These are phyloP conservation scores for Pleomassaria siparia DNA, from an alignment of 2,329 filamentous ascomycete genomes.

Conservation along the genomic window DNA sequence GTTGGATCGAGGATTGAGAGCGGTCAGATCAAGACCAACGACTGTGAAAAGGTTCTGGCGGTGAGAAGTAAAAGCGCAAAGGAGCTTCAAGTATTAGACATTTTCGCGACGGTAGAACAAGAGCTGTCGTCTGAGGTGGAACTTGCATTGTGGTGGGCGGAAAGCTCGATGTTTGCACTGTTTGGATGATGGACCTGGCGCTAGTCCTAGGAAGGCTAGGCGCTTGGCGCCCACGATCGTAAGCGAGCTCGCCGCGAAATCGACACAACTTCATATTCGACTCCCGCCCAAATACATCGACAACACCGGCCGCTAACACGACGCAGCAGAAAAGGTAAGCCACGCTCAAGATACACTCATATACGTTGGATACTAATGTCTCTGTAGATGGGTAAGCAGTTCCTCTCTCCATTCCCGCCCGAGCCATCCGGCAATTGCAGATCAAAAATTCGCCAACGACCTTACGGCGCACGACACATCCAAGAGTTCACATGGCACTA, in stretches of 20 bases:
- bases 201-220: conserved; percentile 14
- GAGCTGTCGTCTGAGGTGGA: neutral
- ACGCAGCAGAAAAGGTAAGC: conserved; percentile 58
- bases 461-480: neutral
- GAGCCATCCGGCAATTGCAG: conserved; percentile 37
- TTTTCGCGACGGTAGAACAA: conserved; percentile 1
- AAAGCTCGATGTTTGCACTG: conserved; percentile 23
- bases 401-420: conserved; percentile 22
- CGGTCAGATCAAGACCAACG: neutral
- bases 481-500: neutral
- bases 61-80: neutral
- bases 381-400: conserved; percentile 64
- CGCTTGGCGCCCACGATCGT: conserved; percentile 19
- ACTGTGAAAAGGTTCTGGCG: neutral
- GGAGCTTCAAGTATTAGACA: neutral
- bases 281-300: conserved; percentile 29
- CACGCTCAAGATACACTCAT: conserved; percentile 14
- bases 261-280: conserved; percentile 19
- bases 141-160: neutral
- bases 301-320: conserved; percentile 44
- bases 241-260: conserved; percentile 12
- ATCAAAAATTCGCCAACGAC: conserved; percentile 5
- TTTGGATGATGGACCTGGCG: conserved; percentile 17
- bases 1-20: conserved; percentile 3
- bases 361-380: conserved; percentile 31